Evolutionary conservation across 345 rosid species (phyloP).

Genomic region (Trapa bicornis): DNA sequence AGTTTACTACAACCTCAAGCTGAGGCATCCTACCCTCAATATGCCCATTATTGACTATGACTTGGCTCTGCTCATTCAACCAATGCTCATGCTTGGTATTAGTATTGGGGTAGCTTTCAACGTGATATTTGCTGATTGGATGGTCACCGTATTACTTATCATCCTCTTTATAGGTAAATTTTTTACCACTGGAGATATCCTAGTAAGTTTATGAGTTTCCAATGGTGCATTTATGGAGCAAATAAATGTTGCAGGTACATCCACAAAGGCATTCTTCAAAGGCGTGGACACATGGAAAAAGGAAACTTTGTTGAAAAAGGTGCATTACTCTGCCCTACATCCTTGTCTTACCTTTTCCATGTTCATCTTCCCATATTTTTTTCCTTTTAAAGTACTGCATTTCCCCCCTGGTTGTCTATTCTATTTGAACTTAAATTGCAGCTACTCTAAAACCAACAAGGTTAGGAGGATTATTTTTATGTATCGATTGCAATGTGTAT

Average conservation of each 20-base stretch:
- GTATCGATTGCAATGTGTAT: not conserved
- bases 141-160: slow-evolving; percentile 47
- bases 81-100: slow-evolving; percentile 51
- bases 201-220: not conserved
- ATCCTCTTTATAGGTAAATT: slow-evolving; percentile 34
- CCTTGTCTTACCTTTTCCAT: not conserved
- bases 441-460: not conserved
- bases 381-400: no score
- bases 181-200: not conserved
- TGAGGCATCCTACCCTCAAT: slow-evolving; percentile 36
- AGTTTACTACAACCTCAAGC: slow-evolving; percentile 38
- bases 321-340: not conserved
- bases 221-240: not conserved
- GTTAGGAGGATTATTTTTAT: not conserved
- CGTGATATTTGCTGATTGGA: slow-evolving; percentile 48
- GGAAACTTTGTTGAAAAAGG: slow-evolving; percentile 59
- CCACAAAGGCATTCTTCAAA: slow-evolving; percentile 72
- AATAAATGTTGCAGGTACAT: slow-evolving; percentile 40
- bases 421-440: not conserved
- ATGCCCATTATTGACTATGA: slow-evolving; percentile 50
- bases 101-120: slow-evolving; percentile 49
- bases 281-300: slow-evolving; percentile 81
- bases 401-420: no score
- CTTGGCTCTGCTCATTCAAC: slow-evolving; percentile 41
- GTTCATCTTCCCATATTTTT: no score